Evolutionary conservation across 495 filamentous ascomycete genomes (phyloP).

Genomic region (Penicillium simplicissimum): DNA sequence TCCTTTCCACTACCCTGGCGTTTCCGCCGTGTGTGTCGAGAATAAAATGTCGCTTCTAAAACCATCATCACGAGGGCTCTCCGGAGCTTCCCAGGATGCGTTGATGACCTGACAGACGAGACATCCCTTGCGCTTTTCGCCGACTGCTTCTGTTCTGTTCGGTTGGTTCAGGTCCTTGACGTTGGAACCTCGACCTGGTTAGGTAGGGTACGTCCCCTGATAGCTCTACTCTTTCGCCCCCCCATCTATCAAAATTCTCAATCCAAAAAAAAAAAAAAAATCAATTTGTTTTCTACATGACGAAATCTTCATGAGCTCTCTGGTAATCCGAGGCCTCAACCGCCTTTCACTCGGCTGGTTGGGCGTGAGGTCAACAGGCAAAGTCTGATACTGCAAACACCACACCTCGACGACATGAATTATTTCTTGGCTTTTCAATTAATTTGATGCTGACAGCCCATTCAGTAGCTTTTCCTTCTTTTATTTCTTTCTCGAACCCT

Average conservation of each 20-base stretch:
- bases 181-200: not conserved
- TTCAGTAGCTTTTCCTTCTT: not conserved
- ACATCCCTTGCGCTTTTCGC: constrained; percentile 56
- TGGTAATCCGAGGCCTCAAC: constrained; percentile 80
- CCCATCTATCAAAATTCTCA: not conserved
- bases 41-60: constrained; percentile 83
- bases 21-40: constrained; percentile 90
- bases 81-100: constrained; percentile 86
- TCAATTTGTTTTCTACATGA: constrained; percentile 43
- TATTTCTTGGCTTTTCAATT: not conserved
- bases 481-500: not conserved
- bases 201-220: constrained; percentile 25
- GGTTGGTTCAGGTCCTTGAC: not conserved
- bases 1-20: constrained; percentile 69
- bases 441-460: not conserved
- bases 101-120: constrained; percentile 94
- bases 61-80: constrained; percentile 98
- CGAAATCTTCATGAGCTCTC: constrained; percentile 61
- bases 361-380: constrained; percentile 71
- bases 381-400: constrained; percentile 58
- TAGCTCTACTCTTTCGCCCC: constrained; percentile 15
- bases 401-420: not conserved
- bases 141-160: too few species aligned
- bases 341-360: constrained; percentile 62
- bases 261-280: not conserved